phyloP scores from a whole-genome alignment of 75 land plant species.

The Isoetes taiwanensis region DNA sequence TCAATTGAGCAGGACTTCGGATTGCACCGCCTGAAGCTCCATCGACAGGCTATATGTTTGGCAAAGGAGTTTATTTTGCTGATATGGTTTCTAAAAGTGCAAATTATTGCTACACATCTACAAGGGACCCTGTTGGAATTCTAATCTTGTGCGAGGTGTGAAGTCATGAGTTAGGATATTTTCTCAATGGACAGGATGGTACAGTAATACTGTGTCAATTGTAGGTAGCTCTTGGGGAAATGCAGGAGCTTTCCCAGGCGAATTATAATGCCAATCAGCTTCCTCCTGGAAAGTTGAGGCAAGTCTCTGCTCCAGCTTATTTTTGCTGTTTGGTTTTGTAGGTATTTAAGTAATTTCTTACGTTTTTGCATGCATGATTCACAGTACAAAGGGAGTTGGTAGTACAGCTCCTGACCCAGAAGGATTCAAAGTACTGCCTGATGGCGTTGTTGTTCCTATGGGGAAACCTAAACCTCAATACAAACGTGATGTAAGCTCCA shows the following conservation, averaged over 20 bases:
- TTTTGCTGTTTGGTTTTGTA: neutral
- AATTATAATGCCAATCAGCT: conserved; percentile 56
- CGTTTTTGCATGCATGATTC: no score
- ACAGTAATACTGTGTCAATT: neutral
- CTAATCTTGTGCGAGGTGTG: conserved; percentile 85
- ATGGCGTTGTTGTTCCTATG: conserved; percentile 69
- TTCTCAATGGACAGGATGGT: neutral
- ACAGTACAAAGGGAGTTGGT: conserved; percentile 97
- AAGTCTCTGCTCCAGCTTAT: no score
- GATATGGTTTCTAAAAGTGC: conserved; percentile 99
- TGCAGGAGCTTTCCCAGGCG: conserved; percentile 44
- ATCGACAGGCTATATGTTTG: conserved; percentile 92
- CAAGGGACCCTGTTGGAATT: conserved; percentile 39
- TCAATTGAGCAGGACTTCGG: conserved; percentile 45
- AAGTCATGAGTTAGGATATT: neutral
- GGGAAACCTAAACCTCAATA: conserved; percentile 49
- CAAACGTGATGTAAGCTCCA: conserved; percentile 8
- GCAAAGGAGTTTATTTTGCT: conserved; percentile 99
- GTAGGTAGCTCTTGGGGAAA: conserved; percentile 91
- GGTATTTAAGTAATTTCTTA: neutral
- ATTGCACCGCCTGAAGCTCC: conserved; percentile 99
- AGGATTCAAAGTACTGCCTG: conserved; percentile 40
- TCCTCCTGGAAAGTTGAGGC: conserved; percentile 84
- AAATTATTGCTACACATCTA: conserved; percentile 67
- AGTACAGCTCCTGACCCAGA: conserved; percentile 57